Evolutionary conservation across 2,329 filamentous ascomycete genomes (phyloP).

Genomic region (Dothistroma pini): DNA sequence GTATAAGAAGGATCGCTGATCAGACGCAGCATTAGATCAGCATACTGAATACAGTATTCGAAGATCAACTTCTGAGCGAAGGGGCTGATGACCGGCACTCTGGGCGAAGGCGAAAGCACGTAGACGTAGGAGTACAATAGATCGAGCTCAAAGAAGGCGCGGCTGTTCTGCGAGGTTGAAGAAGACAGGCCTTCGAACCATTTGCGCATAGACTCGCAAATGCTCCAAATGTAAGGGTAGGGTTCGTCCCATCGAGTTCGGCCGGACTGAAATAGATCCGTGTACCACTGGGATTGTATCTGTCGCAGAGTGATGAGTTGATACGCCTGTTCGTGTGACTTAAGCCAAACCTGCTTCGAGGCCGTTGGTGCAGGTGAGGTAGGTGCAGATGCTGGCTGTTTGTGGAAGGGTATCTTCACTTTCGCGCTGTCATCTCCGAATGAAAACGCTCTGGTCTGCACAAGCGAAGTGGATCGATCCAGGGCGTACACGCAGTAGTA

Average conservation of each 20-base stretch:
- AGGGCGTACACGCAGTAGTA: slow-evolving; percentile 90
- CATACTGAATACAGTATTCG: slow-evolving; percentile 40
- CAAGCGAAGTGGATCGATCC: slow-evolving; percentile 86
- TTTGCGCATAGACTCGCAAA: slow-evolving; percentile 69
- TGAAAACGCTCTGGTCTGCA: slow-evolving; percentile 82
- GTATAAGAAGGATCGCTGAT: slow-evolving; percentile 57
- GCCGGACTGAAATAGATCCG: slow-evolving; percentile 77
- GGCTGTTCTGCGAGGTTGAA: slow-evolving; percentile 61
- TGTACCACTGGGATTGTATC: slow-evolving; percentile 85
- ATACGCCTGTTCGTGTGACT: slow-evolving; percentile 65
- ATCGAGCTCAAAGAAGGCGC: slow-evolving; percentile 80
- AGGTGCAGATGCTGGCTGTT: slow-evolving; percentile 21
- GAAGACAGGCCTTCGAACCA: slow-evolving; percentile 78
- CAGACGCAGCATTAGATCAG: slow-evolving; percentile 68
- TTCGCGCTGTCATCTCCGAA: slow-evolving; percentile 87
- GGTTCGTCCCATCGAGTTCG: slow-evolving; percentile 65
- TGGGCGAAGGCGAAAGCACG: slow-evolving; percentile 74
- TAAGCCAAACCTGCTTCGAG: slow-evolving; percentile 43
- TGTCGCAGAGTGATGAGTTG: slow-evolving; percentile 79
- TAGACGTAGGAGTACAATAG: slow-evolving; percentile 88
- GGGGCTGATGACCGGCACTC: slow-evolving; percentile 67
- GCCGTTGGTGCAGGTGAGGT: slow-evolving; percentile 28
- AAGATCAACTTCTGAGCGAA: slow-evolving; percentile 58
- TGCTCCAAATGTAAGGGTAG: slow-evolving; percentile 68
- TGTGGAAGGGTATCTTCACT: slow-evolving; percentile 66